These are phyloP conservation scores for Auriscalpium vulgare DNA, from an alignment of 768 basidiomycete genomes.

Conservation along the genomic window DNA sequence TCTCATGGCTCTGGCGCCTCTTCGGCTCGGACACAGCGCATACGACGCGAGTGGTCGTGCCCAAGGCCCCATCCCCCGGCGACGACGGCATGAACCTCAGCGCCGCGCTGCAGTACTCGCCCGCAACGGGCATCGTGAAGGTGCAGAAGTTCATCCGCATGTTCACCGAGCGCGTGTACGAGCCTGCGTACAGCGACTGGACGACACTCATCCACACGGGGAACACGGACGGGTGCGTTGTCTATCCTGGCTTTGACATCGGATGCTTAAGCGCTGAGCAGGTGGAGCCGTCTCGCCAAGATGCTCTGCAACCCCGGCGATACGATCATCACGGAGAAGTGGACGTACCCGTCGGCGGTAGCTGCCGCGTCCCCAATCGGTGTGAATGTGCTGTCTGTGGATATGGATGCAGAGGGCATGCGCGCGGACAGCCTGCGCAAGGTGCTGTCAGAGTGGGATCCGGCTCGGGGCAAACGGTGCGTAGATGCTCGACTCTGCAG, in stretches of 20 bases:
- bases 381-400: slow-evolving; percentile 44
- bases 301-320: slow-evolving; percentile 66
- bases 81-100: slow-evolving; percentile 50
- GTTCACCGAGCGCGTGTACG: slow-evolving; percentile 45
- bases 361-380: slow-evolving; percentile 28
- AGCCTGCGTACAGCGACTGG: slow-evolving; percentile 57
- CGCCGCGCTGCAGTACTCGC: slow-evolving; percentile 62
- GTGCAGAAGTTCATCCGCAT: slow-evolving; percentile 51
- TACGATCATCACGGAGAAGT: slow-evolving; percentile 52
- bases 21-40: slow-evolving; percentile 34
- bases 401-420: slow-evolving; percentile 69
- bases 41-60: slow-evolving; percentile 43
- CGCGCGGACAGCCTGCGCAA: slow-evolving; percentile 50
- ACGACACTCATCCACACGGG: slow-evolving; percentile 50
- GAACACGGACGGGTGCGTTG: slow-evolving; percentile 54
- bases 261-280: slow-evolving; percentile 13
- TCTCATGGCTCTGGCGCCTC: slow-evolving; percentile 55
- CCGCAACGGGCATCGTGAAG: slow-evolving; percentile 44
- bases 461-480: slow-evolving; percentile 47
- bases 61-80: slow-evolving; percentile 45
- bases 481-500: not conserved
- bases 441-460: slow-evolving; percentile 62
- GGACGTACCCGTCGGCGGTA: slow-evolving; percentile 64
- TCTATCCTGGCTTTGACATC: not conserved
- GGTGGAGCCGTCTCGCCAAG: slow-evolving; percentile 46